Evolutionary conservation across 352 stramenopile genomes (phyloP).

Genomic region (Chrysophaeum taylorii): DNA sequence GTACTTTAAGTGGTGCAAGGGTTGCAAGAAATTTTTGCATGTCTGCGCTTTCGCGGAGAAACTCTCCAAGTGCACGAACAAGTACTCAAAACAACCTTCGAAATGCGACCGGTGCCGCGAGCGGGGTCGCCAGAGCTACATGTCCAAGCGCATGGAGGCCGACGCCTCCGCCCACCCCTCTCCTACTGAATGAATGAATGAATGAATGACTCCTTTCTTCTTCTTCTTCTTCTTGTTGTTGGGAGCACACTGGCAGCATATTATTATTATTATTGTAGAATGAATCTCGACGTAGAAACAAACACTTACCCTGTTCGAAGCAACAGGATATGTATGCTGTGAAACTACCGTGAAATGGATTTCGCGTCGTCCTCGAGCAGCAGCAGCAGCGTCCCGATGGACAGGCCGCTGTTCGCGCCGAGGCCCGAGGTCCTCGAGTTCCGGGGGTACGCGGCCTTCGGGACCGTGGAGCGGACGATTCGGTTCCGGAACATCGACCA

Average conservation of each 20-base stretch:
- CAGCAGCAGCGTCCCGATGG: slow-evolving; percentile 45
- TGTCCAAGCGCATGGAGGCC: slow-evolving; percentile 22
- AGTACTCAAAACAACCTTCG: slow-evolving; percentile 15
- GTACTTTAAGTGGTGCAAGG: slow-evolving; percentile 33
- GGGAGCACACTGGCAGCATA: too few relatives aligned
- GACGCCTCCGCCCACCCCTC: too few relatives aligned
- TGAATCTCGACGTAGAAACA: too few relatives aligned
- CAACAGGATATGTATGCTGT: too few relatives aligned
- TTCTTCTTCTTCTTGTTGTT: too few relatives aligned
- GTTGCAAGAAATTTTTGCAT: slow-evolving; percentile 29
- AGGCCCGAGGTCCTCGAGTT: slow-evolving; percentile 64
- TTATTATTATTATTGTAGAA: too few relatives aligned
- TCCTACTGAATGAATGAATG: too few relatives aligned
- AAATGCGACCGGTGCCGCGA: slow-evolving; percentile 29
- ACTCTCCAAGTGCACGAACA: slow-evolving; percentile 11
- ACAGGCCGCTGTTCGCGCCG: slow-evolving; percentile 68
- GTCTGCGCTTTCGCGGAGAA: slow-evolving; percentile 25
- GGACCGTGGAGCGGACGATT: slow-evolving; percentile 1
- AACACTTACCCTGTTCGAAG: too few relatives aligned
- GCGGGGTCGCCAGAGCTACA: slow-evolving; percentile 26
- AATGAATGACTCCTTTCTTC: too few relatives aligned
- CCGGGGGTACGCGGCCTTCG: slow-evolving; percentile 41
- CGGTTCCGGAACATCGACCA: slow-evolving; percentile 41
- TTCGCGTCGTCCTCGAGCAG: too few relatives aligned
- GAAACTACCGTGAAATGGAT: too few relatives aligned